phyloP scores from a whole-genome alignment of 1,284 basidiomycete genomes.

The Sporisorium sorghi region DNA sequence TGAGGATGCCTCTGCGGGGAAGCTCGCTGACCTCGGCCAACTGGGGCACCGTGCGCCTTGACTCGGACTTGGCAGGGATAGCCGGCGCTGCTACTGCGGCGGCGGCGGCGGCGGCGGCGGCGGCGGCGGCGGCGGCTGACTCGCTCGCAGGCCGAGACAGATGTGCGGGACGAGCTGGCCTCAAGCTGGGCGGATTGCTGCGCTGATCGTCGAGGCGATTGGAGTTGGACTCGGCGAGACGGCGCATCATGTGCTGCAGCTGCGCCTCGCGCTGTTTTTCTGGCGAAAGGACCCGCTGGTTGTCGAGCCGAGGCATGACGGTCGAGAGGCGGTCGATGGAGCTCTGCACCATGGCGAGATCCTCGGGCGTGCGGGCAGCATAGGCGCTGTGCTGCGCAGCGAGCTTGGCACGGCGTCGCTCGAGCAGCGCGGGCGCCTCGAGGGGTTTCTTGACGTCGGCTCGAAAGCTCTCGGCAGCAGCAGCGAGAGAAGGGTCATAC shows the following conservation, averaged over 20 bases:
- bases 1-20: not conserved
- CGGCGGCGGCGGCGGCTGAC: too few relatives aligned
- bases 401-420: slow-evolving; percentile 48
- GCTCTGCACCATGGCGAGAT: slow-evolving; percentile 51
- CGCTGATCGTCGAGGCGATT: slow-evolving; percentile 53
- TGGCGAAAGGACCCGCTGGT: slow-evolving; percentile 52
- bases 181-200: slow-evolving; percentile 31
- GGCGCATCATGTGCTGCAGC: slow-evolving; percentile 37
- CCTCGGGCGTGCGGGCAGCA: slow-evolving; percentile 48
- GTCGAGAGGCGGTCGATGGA: slow-evolving; percentile 54
- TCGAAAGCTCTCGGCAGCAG: not conserved
- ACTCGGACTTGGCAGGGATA: not conserved
- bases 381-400: slow-evolving; percentile 50
- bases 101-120: too few relatives aligned
- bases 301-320: slow-evolving; percentile 53
- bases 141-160: slow-evolving; percentile 6
- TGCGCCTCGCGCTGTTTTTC: slow-evolving; percentile 34
- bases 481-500: slow-evolving; percentile 11
- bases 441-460: slow-evolving; percentile 21
- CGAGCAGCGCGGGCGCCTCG: slow-evolving; percentile 38
- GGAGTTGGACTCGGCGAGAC: slow-evolving; percentile 26
- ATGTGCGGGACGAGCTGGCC: slow-evolving; percentile 25
- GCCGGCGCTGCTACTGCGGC: too few relatives aligned
- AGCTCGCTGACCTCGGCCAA: not conserved
- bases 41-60: not conserved